Evolutionary conservation across 306 rosid species (phyloP).

Genomic region (Cucurbita argyrosperma): DNA sequence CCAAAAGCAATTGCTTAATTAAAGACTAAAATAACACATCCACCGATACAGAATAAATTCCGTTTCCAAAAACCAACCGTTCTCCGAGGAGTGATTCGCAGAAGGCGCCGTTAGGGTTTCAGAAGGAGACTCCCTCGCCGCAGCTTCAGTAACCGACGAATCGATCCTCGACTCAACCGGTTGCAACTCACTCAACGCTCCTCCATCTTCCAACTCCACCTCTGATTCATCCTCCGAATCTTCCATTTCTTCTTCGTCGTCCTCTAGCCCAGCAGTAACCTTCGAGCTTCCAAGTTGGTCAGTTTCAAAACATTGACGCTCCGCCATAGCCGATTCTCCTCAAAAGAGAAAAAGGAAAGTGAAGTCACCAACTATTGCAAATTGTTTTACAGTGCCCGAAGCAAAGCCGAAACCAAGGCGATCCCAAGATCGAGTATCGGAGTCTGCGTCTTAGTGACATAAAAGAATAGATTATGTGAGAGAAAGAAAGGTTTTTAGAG

Average conservation of each 20-base stretch:
- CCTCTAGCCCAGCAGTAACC: constrained; percentile 3
- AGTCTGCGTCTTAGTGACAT: constrained; percentile 15
- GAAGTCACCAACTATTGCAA: constrained; percentile 14
- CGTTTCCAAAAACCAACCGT: constrained; percentile 5
- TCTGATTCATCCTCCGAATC: constrained; percentile 9
- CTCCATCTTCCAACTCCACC: constrained; percentile 6
- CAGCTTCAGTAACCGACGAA: background rate
- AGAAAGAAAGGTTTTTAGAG: constrained; percentile 1
- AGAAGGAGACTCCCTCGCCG: constrained; percentile 6
- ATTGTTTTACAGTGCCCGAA: constrained; percentile 20
- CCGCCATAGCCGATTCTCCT: constrained; percentile 42
- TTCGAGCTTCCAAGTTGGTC: constrained; percentile 9
- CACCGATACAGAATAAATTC: too few relatives aligned
- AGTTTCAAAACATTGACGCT: constrained; percentile 23
- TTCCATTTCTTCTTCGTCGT: background rate
- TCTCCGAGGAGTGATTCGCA: constrained; percentile 11
- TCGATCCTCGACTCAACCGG: constrained; percentile 12
- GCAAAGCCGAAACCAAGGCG: constrained; percentile 6
- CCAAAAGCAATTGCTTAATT: background rate
- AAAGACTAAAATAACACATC: background rate
- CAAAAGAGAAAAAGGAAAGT: constrained; percentile 11
- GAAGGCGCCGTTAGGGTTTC: constrained; percentile 55
- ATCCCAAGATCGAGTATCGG: constrained; percentile 12
- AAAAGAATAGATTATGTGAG: constrained; percentile 13
- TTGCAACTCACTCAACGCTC: constrained; percentile 9